These are phyloP conservation scores for Boletus semigastroideus DNA, from an alignment of 1,284 basidiomycete species.

Conservation along the genomic window DNA sequence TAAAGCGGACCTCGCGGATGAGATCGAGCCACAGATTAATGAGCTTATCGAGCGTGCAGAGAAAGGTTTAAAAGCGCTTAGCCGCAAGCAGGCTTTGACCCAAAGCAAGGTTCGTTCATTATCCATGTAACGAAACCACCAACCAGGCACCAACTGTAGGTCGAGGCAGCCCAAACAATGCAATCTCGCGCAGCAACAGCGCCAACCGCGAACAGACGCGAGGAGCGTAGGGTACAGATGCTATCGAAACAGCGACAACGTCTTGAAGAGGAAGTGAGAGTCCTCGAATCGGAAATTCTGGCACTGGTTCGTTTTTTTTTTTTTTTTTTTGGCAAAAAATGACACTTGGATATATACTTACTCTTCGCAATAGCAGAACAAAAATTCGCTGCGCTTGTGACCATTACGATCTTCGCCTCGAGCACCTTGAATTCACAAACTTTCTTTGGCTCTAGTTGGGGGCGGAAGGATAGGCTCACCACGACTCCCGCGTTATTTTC, in stretches of 20 bases:
- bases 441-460: too few species aligned
- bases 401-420: background rate
- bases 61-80: constrained; percentile 57
- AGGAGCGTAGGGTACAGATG: constrained; percentile 60
- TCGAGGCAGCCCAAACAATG: constrained; percentile 48
- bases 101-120: constrained; percentile 52
- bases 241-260: constrained; percentile 62
- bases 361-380: constrained; percentile 22
- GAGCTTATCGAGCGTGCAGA: constrained; percentile 72
- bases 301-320: constrained; percentile 43
- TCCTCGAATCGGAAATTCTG: constrained; percentile 59
- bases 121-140: background rate
- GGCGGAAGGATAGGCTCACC: background rate
- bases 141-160: constrained; percentile 34
- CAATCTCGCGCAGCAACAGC: constrained; percentile 43
- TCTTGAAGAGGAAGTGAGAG: constrained; percentile 53
- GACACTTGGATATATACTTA: background rate
- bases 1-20: constrained; percentile 69
- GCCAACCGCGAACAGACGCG: constrained; percentile 62
- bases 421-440: background rate
- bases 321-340: constrained; percentile 8
- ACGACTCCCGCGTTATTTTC: background rate
- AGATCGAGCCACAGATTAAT: constrained; percentile 74
- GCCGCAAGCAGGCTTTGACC: constrained; percentile 57
- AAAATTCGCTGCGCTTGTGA: constrained; percentile 10